These are phyloP conservation scores for Myxozyma lipomycoides DNA, from an alignment of 805 yeast species.

Conservation along the genomic window DNA sequence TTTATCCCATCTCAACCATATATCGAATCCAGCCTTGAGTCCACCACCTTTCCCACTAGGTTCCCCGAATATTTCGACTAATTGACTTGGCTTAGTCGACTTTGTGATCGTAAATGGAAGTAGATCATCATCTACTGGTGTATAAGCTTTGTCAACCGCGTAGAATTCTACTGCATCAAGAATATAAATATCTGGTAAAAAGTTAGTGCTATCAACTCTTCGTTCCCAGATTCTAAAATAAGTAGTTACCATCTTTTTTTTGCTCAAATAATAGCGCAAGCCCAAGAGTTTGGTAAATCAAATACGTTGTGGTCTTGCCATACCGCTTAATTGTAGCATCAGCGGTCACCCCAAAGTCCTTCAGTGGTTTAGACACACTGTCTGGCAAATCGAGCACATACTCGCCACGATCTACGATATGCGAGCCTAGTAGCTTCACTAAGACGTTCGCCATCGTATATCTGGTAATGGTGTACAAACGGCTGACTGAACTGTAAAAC, in stretches of 20 bases:
- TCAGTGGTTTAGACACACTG: background rate
- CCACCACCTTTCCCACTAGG: constrained; percentile 22
- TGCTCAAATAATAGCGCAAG: constrained; percentile 3
- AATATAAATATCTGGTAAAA: background rate
- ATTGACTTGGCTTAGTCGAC: constrained; percentile 6
- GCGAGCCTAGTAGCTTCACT: background rate
- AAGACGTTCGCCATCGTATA: too few relatives aligned
- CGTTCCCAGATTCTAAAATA: too few relatives aligned
- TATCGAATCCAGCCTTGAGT: constrained; percentile 7
- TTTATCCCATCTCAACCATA: constrained; percentile 21
- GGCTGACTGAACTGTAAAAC: too few relatives aligned
- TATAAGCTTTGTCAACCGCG: constrained; percentile 4
- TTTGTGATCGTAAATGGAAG: constrained; percentile 7
- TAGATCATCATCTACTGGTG: background rate
- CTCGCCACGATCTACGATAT: background rate
- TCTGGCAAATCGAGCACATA: background rate
- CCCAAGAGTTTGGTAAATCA: constrained; percentile 6
- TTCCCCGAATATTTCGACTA: constrained; percentile 11
- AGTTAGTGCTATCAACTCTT: background rate
- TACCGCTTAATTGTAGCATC: constrained; percentile 4
- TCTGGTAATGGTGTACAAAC: too few relatives aligned
- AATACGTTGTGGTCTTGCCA: constrained; percentile 5
- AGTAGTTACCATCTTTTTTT: background rate
- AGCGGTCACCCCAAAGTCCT: background rate
- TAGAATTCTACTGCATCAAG: constrained; percentile 14